Evolutionary conservation across 805 yeast genomes (phyloP), one percentile per base, ranked within the genome.

Genomic region (Hanseniaspora thailandica): DNA sequence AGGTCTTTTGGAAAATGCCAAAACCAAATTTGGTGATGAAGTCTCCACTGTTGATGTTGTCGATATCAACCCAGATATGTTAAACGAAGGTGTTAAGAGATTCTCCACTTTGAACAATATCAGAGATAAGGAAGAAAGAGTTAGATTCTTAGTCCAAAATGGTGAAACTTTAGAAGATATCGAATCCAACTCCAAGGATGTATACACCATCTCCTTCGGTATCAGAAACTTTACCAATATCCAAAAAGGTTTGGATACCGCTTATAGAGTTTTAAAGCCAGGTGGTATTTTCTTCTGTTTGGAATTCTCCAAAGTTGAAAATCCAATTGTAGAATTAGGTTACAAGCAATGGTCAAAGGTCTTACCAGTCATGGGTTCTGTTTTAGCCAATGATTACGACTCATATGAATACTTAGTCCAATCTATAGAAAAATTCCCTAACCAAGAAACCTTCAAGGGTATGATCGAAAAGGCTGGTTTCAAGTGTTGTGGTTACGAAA

Each of bases 261-360:
- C 98, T 33, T 84, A 90, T 71, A 78, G 98, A 61, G 95, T 90
- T 30, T 77, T 93, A 65, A 86, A 84, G 68, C 97, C 97, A 12
- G 98, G 98, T 62, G 98, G 98, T 62, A 85, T 93, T 45, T 93
- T 93, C 66, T 96, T 96, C 36, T 89, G 97, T 69, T 74, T 93
- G 55, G 98, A 93, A 67, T 93, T 93, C 64, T 84, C 95, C 52
- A 93, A 89, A 65, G 96, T 93, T 55, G 82, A 84, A 47, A 86
- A 87, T 66, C 81, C 84, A 28, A 63, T 81, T 9, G 71, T 93
- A 50, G 90, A 86, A 65, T 73, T 78, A 56, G 69, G 81, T 26
- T 93, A 93, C 73, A 87, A 84, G 64, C 82, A 86, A 39, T 93
- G 95, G 76, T 86, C 96, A 15, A 84, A 86, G 55, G 70, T 84